Percentiles rank a stretch among this genome's conserved stretches.
These are phyloP conservation scores for Apophysomyces variabilis DNA, from an alignment of 371 early-diverging fungal species.

Conservation along the genomic window DNA sequence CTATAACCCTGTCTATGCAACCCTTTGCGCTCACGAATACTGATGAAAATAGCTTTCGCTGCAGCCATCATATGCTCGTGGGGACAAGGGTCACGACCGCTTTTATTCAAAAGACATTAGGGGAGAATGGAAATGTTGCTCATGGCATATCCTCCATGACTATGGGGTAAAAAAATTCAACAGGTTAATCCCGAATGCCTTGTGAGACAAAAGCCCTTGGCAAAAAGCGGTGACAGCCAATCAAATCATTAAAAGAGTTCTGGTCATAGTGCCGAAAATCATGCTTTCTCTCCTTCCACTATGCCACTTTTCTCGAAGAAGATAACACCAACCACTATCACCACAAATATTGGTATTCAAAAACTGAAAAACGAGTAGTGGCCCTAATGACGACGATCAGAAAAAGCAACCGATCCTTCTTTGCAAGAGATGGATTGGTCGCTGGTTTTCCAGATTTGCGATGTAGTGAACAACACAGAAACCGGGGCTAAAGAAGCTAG, in stretches of 20 bases:
- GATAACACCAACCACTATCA: conserved; percentile 45
- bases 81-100: too few relatives aligned
- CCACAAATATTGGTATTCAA: conserved; percentile 40
- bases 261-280: conserved; percentile 5
- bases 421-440: conserved; percentile 46
- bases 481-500: conserved; percentile 56
- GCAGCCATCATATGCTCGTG: too few relatives aligned
- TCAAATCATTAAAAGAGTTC: not conserved
- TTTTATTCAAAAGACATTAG: too few relatives aligned
- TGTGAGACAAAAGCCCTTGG: not conserved
- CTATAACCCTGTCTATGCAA: too few relatives aligned
- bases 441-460: conserved; percentile 46
- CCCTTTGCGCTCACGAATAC: too few relatives aligned
- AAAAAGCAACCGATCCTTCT: conserved; percentile 36
- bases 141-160: too few relatives aligned
- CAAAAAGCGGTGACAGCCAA: conserved; percentile 1
- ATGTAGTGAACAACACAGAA: conserved; percentile 42
- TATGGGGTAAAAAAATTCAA: too few relatives aligned
- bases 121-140: too few relatives aligned
- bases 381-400: conserved; percentile 18
- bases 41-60: too few relatives aligned
- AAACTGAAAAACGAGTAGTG: not conserved
- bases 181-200: too few relatives aligned
- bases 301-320: conserved; percentile 52
- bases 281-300: conserved; percentile 10